A percentile compares a stretch with the other conserved stretches of the same genome.
phyloP scores from a whole-genome alignment of 2,329 filamentous ascomycete genomes.

The Botryotinia narcissicola region DNA sequence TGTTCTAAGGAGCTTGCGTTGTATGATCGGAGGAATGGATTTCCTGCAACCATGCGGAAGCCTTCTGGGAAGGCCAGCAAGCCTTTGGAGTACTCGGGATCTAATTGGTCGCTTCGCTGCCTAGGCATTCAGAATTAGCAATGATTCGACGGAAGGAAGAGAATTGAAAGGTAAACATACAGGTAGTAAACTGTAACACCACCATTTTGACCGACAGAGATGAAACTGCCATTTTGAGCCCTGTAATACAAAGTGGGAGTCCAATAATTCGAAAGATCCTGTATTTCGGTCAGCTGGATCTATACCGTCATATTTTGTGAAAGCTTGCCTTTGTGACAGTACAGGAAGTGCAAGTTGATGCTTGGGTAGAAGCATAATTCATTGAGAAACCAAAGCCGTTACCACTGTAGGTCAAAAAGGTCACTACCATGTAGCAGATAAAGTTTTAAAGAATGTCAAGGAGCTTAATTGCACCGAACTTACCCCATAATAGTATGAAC shows the following conservation, averaged over 20 bases:
- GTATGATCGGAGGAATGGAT: slow-evolving; percentile 51
- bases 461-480: background rate
- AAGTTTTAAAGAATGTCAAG: rapidly evolving
- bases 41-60: slow-evolving; percentile 65
- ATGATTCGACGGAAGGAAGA: background rate
- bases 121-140: slow-evolving; percentile 25
- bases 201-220: slow-evolving; percentile 44
- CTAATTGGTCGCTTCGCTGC: slow-evolving; percentile 43
- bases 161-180: slow-evolving; percentile 35
- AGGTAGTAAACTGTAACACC: slow-evolving; percentile 58
- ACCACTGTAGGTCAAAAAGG: background rate
- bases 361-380: slow-evolving; percentile 51
- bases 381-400: slow-evolving; percentile 57
- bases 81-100: slow-evolving; percentile 42
- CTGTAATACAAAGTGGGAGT: slow-evolving; percentile 57
- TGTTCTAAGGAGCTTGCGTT: slow-evolving; percentile 45
- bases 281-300: background rate
- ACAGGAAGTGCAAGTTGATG: slow-evolving; percentile 61
- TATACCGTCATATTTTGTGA: background rate
- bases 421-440: background rate
- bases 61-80: slow-evolving; percentile 58
- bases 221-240: slow-evolving; percentile 56
- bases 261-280: slow-evolving; percentile 64
- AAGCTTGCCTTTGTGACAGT: slow-evolving; percentile 48
- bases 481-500: slow-evolving; percentile 62